Evolutionary conservation across 1,284 basidiomycete genomes (phyloP).

Genomic region (Tremellales sp.): DNA sequence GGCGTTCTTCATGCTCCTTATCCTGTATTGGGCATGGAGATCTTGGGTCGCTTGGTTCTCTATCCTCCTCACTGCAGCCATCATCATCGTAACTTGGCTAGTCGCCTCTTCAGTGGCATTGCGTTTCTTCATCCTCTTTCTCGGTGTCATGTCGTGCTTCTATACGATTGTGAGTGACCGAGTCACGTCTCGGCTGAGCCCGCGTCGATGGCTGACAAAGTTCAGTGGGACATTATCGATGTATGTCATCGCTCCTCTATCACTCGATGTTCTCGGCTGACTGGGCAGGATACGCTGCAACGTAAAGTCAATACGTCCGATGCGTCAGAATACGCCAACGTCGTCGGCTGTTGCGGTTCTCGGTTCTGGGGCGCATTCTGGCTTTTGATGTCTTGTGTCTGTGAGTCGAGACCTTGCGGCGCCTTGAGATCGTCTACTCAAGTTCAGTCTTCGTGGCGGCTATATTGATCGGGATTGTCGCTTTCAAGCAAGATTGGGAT

Average conservation of each 20-base stretch:
- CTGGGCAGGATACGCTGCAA: conserved; percentile 67
- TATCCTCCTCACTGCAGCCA: conserved; percentile 39
- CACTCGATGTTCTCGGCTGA: not conserved
- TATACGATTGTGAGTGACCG: conserved; percentile 53
- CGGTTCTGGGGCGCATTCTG: conserved; percentile 69
- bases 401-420: conserved; percentile 20
- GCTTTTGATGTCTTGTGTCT: conserved; percentile 74
- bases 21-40: conserved; percentile 77
- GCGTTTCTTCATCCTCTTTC: conserved; percentile 71
- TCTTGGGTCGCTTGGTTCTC: conserved; percentile 60
- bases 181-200: too few relatives aligned
- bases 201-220: conserved; percentile 27
- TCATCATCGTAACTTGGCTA: conserved; percentile 64
- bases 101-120: conserved; percentile 60
- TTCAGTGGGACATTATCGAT: conserved; percentile 80
- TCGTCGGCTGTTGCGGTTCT: conserved; percentile 62
- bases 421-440: not conserved
- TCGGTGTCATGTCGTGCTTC: conserved; percentile 91
- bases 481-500: conserved; percentile 64
- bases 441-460: conserved; percentile 66
- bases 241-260: conserved; percentile 18
- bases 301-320: conserved; percentile 90
- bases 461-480: conserved; percentile 75
- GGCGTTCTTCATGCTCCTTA: conserved; percentile 82
- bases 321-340: conserved; percentile 79